These are phyloP conservation scores for Tolypocladium inflatum DNA, from an alignment of 2,329 filamentous ascomycete genomes.

Conservation along the genomic window DNA sequence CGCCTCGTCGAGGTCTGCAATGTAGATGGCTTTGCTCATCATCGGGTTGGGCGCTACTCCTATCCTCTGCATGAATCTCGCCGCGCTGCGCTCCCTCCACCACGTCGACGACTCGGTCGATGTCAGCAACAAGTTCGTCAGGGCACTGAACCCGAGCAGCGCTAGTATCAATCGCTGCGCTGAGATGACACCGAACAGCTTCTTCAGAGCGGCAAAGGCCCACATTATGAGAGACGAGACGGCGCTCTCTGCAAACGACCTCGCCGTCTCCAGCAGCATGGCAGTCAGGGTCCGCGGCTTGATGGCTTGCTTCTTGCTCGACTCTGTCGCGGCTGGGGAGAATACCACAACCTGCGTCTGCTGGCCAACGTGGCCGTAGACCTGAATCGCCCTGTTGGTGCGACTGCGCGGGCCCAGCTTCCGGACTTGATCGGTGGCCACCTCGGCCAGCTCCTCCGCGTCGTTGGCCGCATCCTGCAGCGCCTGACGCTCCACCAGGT, in stretches of 20 bases:
- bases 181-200: conserved; percentile 56
- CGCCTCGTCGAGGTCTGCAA: conserved; percentile 68
- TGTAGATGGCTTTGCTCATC: conserved; percentile 80
- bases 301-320: conserved; percentile 47
- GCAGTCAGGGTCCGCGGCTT: conserved; percentile 53
- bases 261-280: conserved; percentile 61
- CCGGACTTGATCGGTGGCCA: conserved; percentile 68
- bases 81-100: conserved; percentile 78
- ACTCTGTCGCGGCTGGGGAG: conserved; percentile 37
- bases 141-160: conserved; percentile 57
- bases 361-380: conserved; percentile 67
- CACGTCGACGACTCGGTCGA: conserved; percentile 65
- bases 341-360: conserved; percentile 56
- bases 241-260: conserved; percentile 67
- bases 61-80: conserved; percentile 69
- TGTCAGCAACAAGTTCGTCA: conserved; percentile 67
- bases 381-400: conserved; percentile 68
- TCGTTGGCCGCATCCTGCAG: conserved; percentile 65
- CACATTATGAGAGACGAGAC: conserved; percentile 70
- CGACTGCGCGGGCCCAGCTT: conserved; percentile 64
- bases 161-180: conserved; percentile 67
- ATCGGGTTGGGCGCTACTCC: conserved; percentile 69
- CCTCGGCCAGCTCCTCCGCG: conserved; percentile 64
- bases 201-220: conserved; percentile 56
- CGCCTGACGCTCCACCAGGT: conserved; percentile 59